phyloP scores from a whole-genome alignment of 2,329 filamentous ascomycete species.

The Rhytidhysteron rufulum region DNA sequence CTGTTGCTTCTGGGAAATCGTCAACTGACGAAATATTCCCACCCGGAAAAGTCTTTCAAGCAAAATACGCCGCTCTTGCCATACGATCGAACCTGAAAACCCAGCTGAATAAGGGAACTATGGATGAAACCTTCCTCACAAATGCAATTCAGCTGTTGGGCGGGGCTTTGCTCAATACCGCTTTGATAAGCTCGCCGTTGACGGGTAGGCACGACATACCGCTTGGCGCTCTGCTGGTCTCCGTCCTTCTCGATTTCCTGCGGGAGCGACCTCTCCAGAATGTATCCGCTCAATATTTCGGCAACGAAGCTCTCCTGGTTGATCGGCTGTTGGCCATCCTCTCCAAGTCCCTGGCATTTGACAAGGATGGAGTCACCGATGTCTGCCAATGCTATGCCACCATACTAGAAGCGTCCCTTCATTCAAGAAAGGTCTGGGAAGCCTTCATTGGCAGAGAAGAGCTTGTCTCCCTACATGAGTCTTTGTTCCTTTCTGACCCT shows the following conservation, averaged over 20 bases:
- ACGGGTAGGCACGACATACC: constrained; percentile 18
- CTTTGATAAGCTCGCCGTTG: constrained; percentile 19
- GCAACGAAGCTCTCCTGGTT: constrained; percentile 22
- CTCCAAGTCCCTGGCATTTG: constrained; percentile 12
- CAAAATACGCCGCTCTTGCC: constrained; percentile 29
- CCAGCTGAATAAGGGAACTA: constrained; percentile 25
- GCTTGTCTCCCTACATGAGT: constrained; percentile 21
- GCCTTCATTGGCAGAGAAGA: constrained; percentile 24
- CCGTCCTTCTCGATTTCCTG: constrained; percentile 28
- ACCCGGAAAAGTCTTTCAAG: constrained; percentile 30
- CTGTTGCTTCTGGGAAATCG: constrained; percentile 19
- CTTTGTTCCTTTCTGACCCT: constrained; percentile 25
- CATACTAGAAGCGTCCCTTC: constrained; percentile 34
- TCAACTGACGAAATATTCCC: constrained; percentile 27
- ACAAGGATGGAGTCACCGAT: constrained; percentile 11
- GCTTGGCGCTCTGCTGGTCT: constrained; percentile 25
- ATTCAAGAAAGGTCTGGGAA: constrained; percentile 31
- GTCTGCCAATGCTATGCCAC: constrained; percentile 25
- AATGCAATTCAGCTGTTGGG: constrained; percentile 28
- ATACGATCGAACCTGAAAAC: constrained; percentile 26
- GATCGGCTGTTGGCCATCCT: constrained; percentile 28
- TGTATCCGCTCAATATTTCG: constrained; percentile 29
- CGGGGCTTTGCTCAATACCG: constrained; percentile 24
- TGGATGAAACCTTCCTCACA: constrained; percentile 28
- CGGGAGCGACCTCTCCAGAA: constrained; percentile 32